Evolutionary conservation across 805 yeast genomes (phyloP).

Genomic region (Candida pini): DNA sequence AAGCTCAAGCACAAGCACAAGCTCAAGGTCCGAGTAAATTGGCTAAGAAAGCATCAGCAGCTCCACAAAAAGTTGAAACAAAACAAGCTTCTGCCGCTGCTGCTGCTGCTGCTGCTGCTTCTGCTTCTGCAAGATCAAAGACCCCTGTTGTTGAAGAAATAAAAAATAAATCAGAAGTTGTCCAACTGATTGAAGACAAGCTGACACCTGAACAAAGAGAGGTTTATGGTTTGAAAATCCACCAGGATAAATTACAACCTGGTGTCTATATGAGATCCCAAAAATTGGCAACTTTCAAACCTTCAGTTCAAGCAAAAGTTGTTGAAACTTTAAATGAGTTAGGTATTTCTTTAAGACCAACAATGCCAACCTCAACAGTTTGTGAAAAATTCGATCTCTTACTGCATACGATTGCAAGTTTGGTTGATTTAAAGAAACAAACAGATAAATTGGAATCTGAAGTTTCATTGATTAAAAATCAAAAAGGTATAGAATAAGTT

Average conservation of each 20-base stretch:
- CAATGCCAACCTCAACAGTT: conserved; percentile 79
- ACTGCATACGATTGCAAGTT: conserved; percentile 58
- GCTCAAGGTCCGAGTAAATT: conserved; percentile 7
- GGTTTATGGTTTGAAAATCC: conserved; percentile 76
- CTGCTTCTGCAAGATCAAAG: conserved; percentile 7
- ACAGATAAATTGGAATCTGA: conserved; percentile 86
- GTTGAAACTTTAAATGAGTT: conserved; percentile 65
- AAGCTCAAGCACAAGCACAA: conserved; percentile 10
- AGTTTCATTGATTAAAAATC: conserved; percentile 39
- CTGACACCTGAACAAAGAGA: conserved; percentile 75
- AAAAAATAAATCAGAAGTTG: conserved; percentile 22
- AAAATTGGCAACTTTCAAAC: conserved; percentile 72
- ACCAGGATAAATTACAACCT: conserved; percentile 65
- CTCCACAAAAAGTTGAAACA: not conserved
- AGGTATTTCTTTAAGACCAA: conserved; percentile 74
- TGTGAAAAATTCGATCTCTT: conserved; percentile 73
- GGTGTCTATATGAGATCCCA: conserved; percentile 83
- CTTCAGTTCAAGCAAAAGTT: conserved; percentile 63
- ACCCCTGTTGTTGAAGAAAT: not conserved
- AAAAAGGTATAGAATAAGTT: conserved; percentile 19
- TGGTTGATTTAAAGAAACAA: conserved; percentile 81
- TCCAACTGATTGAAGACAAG: conserved; percentile 41
- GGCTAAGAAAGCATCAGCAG: conserved; percentile 1
- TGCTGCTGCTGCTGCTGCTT: not conserved
- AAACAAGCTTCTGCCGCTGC: conserved; percentile 17